Percentiles rank a stretch among this genome's conserved stretches.
Evolutionary conservation across 75 land plant genomes (phyloP).

Genomic region (Ceratopteris richardii): DNA sequence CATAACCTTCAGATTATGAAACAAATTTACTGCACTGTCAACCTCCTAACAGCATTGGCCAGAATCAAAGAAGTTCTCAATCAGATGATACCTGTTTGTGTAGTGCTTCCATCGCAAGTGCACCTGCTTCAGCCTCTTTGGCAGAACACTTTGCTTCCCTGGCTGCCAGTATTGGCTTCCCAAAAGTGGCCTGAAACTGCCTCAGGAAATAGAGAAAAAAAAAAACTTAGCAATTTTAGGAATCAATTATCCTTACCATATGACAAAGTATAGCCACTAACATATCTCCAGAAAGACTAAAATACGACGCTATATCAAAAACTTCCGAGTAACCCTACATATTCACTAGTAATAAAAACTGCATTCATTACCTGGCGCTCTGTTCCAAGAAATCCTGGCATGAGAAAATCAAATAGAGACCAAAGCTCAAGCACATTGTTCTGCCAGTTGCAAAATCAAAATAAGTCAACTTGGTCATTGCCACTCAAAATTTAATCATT

Average conservation of each 20-base stretch:
- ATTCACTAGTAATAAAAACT: too few species aligned
- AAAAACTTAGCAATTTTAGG: not conserved
- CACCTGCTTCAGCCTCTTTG: slow-evolving; percentile 97
- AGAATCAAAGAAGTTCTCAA: not conserved
- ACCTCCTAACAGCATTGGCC: too few species aligned
- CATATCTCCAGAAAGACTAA: too few species aligned
- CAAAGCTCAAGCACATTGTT: slow-evolving; percentile 95
- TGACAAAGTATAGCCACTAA: not conserved
- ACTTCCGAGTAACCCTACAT: too few species aligned
- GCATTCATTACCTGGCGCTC: slow-evolving; percentile 72
- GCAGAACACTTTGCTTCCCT: slow-evolving; percentile 93
- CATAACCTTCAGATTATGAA: slow-evolving; percentile 64
- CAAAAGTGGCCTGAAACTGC: slow-evolving; percentile 93
- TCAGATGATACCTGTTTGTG: slow-evolving; percentile 75
- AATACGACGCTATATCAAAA: too few species aligned
- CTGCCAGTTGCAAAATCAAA: slow-evolving; percentile 25
- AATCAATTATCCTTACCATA: too few species aligned
- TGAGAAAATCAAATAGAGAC: slow-evolving; percentile 99
- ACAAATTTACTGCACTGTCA: not conserved
- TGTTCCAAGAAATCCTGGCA: slow-evolving; percentile 99
- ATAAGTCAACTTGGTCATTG: not conserved
- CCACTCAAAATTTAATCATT: too few species aligned
- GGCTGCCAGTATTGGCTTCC: slow-evolving; percentile 82
- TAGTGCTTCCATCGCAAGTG: slow-evolving; percentile 97
- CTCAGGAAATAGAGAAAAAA: not conserved